Evolutionary conservation across 75 land plant genomes (phyloP).

Genomic region (Sequoia sempervirens): DNA sequence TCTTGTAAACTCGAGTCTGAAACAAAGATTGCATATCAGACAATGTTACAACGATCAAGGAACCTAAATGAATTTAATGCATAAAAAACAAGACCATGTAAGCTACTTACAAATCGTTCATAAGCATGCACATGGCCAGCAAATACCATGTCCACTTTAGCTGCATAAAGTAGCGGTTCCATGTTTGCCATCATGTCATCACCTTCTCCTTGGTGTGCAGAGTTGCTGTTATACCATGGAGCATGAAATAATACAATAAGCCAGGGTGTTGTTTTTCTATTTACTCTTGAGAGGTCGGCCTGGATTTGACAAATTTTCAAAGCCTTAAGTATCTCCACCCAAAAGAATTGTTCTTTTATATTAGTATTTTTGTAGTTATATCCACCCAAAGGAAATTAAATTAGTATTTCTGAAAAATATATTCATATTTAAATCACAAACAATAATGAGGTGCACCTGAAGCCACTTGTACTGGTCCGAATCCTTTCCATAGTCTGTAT

Average conservation of each 20-base stretch:
- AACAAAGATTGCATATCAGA: neutral
- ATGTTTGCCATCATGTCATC: conserved; percentile 75
- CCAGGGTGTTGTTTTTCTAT: conserved; percentile 82
- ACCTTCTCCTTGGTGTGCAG: conserved; percentile 84
- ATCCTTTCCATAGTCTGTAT: conserved; percentile 47
- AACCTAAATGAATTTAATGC: neutral
- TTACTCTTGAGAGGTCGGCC: conserved; percentile 78
- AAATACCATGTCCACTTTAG: conserved; percentile 73
- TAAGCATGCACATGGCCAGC: conserved; percentile 99
- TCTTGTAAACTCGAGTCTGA: conserved; percentile 58
- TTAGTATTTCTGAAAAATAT: neutral
- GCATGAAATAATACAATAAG: conserved; percentile 78
- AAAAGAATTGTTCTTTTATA: neutral
- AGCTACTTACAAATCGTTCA: conserved; percentile 76
- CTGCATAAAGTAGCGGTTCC: conserved; percentile 72
- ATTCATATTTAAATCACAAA: neutral
- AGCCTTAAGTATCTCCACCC: neutral
- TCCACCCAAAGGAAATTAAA: neutral
- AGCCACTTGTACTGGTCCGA: conserved; percentile 82
- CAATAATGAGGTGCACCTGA: conserved; percentile 9
- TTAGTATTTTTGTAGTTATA: neutral
- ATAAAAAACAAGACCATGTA: neutral
- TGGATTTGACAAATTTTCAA: conserved; percentile 12
- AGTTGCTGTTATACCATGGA: conserved; percentile 95
- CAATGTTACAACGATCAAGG: neutral